Evolutionary conservation across 768 basidiomycete species (phyloP).

Genomic region (Russula vinacea): DNA sequence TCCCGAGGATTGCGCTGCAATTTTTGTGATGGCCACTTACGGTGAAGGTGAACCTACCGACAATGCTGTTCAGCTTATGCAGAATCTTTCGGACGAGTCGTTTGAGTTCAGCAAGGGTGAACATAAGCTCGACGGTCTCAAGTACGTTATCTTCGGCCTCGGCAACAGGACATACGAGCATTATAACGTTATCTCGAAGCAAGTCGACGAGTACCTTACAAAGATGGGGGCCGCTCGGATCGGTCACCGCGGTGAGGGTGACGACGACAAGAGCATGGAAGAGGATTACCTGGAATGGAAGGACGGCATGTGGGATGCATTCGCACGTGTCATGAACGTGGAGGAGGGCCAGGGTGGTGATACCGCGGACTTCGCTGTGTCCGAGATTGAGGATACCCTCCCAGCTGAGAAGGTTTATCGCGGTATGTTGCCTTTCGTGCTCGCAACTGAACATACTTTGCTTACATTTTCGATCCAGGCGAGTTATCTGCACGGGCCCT

Average conservation of each 20-base stretch:
- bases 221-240: slow-evolving; percentile 83
- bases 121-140: slow-evolving; percentile 74
- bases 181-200: slow-evolving; percentile 86
- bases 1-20: slow-evolving; percentile 80
- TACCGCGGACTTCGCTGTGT: slow-evolving; percentile 88
- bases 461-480: slow-evolving; percentile 45
- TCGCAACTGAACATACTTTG: neutral
- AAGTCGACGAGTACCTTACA: slow-evolving; percentile 67
- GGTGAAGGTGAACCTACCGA: slow-evolving; percentile 99
- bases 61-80: slow-evolving; percentile 92
- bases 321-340: slow-evolving; percentile 76
- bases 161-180: slow-evolving; percentile 95
- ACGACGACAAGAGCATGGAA: slow-evolving; percentile 99
- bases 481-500: slow-evolving; percentile 95
- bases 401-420: slow-evolving; percentile 89
- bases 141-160: slow-evolving; percentile 92
- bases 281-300: slow-evolving; percentile 99
- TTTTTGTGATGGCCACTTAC: slow-evolving; percentile 98
- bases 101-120: slow-evolving; percentile 84
- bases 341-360: slow-evolving; percentile 98
- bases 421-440: slow-evolving; percentile 47
- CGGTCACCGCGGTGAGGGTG: slow-evolving; percentile 90
- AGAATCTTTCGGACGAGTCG: slow-evolving; percentile 81
- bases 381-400: slow-evolving; percentile 64
- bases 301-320: slow-evolving; percentile 92